These are phyloP conservation scores for Capniomyces stellatus DNA, from an alignment of 371 early-diverging fungal species.

Conservation along the genomic window DNA sequence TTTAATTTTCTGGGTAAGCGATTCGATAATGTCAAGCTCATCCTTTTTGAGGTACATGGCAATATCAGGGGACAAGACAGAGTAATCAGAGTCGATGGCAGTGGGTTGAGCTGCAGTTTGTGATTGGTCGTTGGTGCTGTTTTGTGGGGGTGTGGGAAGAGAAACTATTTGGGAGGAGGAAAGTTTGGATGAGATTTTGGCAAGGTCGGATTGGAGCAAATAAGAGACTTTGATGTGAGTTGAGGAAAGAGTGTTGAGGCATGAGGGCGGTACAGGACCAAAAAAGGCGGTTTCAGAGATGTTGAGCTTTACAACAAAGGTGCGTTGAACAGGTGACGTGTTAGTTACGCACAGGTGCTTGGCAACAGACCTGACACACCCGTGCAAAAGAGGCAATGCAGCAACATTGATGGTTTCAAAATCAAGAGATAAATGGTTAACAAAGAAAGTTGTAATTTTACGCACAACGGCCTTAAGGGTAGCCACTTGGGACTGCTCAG, in stretches of 20 bases:
- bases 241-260: too few relatives aligned
- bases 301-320: slow-evolving; percentile 66
- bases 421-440: too few relatives aligned
- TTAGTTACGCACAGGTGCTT: slow-evolving; percentile 55
- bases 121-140: background rate
- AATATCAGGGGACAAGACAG: background rate
- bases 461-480: slow-evolving; percentile 79
- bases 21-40: slow-evolving; percentile 86
- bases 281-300: too few relatives aligned
- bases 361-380: too few relatives aligned
- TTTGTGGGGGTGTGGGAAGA: too few relatives aligned
- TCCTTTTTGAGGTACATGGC: slow-evolving; percentile 13
- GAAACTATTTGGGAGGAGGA: background rate
- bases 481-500: slow-evolving; percentile 57
- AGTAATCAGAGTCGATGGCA: background rate
- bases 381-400: too few relatives aligned
- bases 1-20: slow-evolving; percentile 89
- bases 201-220: background rate
- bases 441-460: slow-evolving; percentile 72
- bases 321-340: slow-evolving; percentile 56
- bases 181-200: background rate
- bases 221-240: background rate
- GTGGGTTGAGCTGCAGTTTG: background rate
- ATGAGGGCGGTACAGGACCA: too few relatives aligned
- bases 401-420: too few relatives aligned